Evolutionary conservation across 108 stramenopile species (phyloP).

Genomic region (Asterionellopsis glacialis): DNA sequence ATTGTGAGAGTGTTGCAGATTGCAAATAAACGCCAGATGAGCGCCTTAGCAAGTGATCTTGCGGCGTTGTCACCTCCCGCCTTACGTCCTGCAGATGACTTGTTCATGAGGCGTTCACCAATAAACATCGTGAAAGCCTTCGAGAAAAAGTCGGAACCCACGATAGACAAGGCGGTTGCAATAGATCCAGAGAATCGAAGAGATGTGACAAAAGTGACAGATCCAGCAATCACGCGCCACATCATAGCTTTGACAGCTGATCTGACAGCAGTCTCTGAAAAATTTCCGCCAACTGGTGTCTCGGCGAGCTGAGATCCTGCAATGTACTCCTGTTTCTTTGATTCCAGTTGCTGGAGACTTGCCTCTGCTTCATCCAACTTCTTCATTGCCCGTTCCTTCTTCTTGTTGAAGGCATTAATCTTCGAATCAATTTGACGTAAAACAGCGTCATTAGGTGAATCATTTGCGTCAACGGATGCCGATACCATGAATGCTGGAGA

Average conservation of each 20-base stretch:
- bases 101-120: constrained; percentile 95
- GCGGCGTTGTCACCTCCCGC: constrained; percentile 70
- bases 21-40: constrained; percentile 93
- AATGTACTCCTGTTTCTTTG: constrained; percentile 67
- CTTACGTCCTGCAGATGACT: constrained; percentile 71
- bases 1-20: constrained; percentile 89
- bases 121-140: constrained; percentile 94
- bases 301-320: constrained; percentile 27
- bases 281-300: constrained; percentile 29
- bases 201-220: constrained; percentile 75
- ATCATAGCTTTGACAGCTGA: constrained; percentile 77
- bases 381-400: constrained; percentile 46
- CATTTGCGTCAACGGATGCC: background rate
- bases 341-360: constrained; percentile 39
- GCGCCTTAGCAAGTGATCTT: constrained; percentile 85
- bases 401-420: constrained; percentile 44
- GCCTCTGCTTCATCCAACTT: constrained; percentile 42
- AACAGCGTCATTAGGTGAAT: constrained; percentile 17
- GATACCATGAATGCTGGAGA: background rate
- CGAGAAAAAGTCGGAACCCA: constrained; percentile 91
- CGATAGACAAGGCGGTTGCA: constrained; percentile 81
- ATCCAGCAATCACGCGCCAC: constrained; percentile 87
- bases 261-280: constrained; percentile 73
- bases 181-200: constrained; percentile 69
- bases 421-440: constrained; percentile 66